These are phyloP conservation scores for Berkeleyomyces rouxiae DNA, from an alignment of 2,329 filamentous ascomycete species.

Conservation along the genomic window DNA sequence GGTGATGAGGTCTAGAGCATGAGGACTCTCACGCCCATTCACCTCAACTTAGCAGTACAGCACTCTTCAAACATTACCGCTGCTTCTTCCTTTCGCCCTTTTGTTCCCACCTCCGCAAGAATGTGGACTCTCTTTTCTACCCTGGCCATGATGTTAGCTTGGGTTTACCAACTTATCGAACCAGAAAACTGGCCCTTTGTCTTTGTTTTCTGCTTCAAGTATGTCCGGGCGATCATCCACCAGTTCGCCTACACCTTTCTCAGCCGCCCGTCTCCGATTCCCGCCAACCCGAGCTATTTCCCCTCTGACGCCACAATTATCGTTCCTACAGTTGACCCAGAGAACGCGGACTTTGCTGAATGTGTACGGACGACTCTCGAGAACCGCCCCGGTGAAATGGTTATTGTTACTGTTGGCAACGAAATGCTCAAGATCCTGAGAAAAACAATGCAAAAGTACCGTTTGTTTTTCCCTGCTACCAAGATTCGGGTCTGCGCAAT, in stretches of 20 bases:
- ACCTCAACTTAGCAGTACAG: not conserved
- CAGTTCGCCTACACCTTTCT: slow-evolving; percentile 23
- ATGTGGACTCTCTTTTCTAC: not conserved
- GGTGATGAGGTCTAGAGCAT: not conserved
- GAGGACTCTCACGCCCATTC: not conserved
- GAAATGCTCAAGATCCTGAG: slow-evolving; percentile 16
- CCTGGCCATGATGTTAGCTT: not conserved
- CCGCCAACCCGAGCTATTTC: slow-evolving; percentile 19
- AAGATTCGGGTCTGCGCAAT: slow-evolving; percentile 21
- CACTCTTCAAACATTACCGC: not conserved
- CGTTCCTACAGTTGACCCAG: slow-evolving; percentile 33
- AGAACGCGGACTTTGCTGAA: slow-evolving; percentile 24
- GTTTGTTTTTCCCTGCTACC: slow-evolving; percentile 9
- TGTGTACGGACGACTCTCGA: slow-evolving; percentile 25
- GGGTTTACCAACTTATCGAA: not conserved
- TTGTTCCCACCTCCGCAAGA: not conserved
- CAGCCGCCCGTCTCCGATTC: slow-evolving; percentile 23
- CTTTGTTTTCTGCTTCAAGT: slow-evolving; percentile 24
- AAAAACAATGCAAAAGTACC: slow-evolving; percentile 11
- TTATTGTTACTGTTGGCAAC: slow-evolving; percentile 30
- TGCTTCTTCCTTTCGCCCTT: not conserved
- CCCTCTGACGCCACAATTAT: slow-evolving; percentile 31
- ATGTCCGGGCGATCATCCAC: slow-evolving; percentile 29
- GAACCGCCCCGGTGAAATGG: slow-evolving; percentile 24
- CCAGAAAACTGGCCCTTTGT: slow-evolving; percentile 4